Conservation (phyloP, 2,329 filamentous ascomycete species). For the Neonectria coccinea region DNA sequence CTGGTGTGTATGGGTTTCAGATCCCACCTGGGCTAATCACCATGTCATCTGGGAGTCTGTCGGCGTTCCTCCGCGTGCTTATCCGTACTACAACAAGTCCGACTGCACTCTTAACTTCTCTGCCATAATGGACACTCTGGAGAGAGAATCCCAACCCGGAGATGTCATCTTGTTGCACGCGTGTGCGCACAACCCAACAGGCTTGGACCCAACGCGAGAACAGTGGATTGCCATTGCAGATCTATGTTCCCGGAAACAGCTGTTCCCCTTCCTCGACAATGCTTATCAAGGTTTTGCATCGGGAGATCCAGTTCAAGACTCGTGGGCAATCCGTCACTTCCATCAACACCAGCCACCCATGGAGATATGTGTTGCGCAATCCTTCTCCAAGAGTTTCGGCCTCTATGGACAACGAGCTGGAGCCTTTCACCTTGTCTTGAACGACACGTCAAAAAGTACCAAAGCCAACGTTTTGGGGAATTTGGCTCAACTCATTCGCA, state of each 20-base stretch:
- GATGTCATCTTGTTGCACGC: conserved; percentile 92
- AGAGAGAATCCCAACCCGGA: conserved; percentile 73
- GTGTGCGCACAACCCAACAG: conserved; percentile 97
- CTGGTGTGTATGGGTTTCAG: conserved; percentile 88
- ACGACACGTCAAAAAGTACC: conserved; percentile 80
- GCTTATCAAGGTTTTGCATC: conserved; percentile 99
- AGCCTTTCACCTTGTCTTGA: conserved; percentile 92
- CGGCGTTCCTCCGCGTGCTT: conserved; percentile 78
- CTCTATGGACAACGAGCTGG: conserved; percentile 97
- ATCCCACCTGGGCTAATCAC: conserved; percentile 98
- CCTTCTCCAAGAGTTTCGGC: conserved; percentile 97
- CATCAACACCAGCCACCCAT: conserved; percentile 80
- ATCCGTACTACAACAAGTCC: conserved; percentile 91
- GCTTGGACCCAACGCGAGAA: conserved; percentile 89
- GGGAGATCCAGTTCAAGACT: conserved; percentile 84
- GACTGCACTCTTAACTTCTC: conserved; percentile 92
- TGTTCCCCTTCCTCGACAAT: conserved; percentile 98
- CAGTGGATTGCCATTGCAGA: conserved; percentile 93
- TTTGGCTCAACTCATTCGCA: conserved; percentile 79
- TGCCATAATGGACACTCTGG: conserved; percentile 81
- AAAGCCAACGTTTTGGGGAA: conserved; percentile 29
- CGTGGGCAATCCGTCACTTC: conserved; percentile 91
- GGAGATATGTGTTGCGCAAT: conserved; percentile 87
- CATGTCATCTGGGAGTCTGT: conserved; percentile 97
- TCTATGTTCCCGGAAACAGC: conserved; percentile 78